These are phyloP conservation scores for Scheffersomyces illinoinensis DNA, from an alignment of 1,139 yeast species.

Conservation along the genomic window DNA sequence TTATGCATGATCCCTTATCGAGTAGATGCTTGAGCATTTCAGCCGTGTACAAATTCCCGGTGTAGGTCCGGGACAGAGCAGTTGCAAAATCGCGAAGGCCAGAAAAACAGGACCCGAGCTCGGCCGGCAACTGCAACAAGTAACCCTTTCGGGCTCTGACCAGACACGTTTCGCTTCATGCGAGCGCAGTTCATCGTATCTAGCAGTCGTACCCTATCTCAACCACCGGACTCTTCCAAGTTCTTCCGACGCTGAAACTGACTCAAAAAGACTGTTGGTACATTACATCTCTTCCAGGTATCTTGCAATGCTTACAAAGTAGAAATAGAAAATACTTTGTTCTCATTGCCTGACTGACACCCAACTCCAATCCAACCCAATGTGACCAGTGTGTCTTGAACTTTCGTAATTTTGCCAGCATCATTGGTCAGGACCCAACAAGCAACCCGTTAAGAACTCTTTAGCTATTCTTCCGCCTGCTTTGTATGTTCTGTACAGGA, in stretches of 20 bases:
- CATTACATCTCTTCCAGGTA: background rate
- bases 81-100: background rate
- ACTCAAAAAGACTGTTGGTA: background rate
- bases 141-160: background rate
- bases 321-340: background rate
- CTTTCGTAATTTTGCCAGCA: background rate
- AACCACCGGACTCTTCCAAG: background rate
- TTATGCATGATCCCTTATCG: background rate
- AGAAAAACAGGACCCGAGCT: background rate
- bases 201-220: no score
- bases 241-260: background rate
- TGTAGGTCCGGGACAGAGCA: background rate
- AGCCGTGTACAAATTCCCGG: background rate
- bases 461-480: no score
- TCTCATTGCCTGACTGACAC: background rate
- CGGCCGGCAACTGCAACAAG: background rate
- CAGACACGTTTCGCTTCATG: background rate
- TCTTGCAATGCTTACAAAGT: background rate
- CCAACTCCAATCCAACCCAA: background rate
- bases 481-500: background rate
- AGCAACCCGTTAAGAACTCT: background rate
- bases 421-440: background rate
- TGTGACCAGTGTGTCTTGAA: background rate
- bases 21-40: background rate
- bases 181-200: background rate